phyloP scores from a whole-genome alignment of 352 stramenopile species.

The Albugo laibachii region DNA sequence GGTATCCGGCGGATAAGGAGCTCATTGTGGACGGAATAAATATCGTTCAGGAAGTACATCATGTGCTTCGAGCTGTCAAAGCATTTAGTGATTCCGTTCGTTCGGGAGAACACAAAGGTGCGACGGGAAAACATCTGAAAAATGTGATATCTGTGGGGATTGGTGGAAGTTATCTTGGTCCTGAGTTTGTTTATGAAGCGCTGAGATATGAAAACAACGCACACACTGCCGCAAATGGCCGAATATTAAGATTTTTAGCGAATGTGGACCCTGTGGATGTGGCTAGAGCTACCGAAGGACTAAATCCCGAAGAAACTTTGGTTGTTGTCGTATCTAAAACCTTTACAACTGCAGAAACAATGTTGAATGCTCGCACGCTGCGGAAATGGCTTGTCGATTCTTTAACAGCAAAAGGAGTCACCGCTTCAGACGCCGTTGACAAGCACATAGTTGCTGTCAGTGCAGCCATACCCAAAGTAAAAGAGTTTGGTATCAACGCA shows the following conservation, averaged over 20 bases:
- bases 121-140: conserved; percentile 88
- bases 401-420: conserved; percentile 65
- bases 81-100: conserved; percentile 84
- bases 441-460: conserved; percentile 90
- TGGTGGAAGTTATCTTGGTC: conserved; percentile 89
- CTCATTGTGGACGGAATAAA: conserved; percentile 89
- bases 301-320: conserved; percentile 91
- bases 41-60: conserved; percentile 90
- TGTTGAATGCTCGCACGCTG: conserved; percentile 94
- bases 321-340: conserved; percentile 97
- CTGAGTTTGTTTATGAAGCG: conserved; percentile 94
- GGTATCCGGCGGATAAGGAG: conserved; percentile 59
- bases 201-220: conserved; percentile 67
- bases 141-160: conserved; percentile 96
- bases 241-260: conserved; percentile 89
- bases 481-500: conserved; percentile 87
- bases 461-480: conserved; percentile 52
- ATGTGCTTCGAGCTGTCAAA: conserved; percentile 89
- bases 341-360: conserved; percentile 98
- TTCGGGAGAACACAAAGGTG: conserved; percentile 64
- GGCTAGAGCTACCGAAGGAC: conserved; percentile 65
- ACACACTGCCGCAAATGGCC: conserved; percentile 67
- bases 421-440: conserved; percentile 70
- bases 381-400: conserved; percentile 90
- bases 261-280: conserved; percentile 98